These are phyloP conservation scores for Coemansia sp. DNA, from an alignment of 192 early-diverging fungal species.

Conservation along the genomic window DNA sequence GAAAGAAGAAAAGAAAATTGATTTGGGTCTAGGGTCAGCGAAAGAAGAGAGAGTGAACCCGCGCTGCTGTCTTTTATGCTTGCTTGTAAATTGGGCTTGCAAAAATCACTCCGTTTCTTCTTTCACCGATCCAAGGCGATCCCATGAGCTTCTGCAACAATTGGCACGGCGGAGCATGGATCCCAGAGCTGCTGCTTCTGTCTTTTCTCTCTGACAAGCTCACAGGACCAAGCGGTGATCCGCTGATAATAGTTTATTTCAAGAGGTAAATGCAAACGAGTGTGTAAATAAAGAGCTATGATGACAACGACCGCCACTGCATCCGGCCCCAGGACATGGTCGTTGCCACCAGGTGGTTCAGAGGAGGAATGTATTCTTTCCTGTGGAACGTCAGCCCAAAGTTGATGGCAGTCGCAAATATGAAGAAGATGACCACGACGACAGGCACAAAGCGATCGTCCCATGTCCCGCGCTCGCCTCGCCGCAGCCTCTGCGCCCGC, in stretches of 20 bases:
- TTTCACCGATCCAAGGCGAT: slow-evolving; percentile 1
- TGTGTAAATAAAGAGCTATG: neutral
- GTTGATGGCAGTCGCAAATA: slow-evolving; percentile 54
- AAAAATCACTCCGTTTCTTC: too few relatives aligned
- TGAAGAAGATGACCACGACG: slow-evolving; percentile 51
- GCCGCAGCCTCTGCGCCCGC: slow-evolving; percentile 48
- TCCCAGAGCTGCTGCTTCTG: neutral
- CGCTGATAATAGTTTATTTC: neutral
- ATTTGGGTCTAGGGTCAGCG: neutral
- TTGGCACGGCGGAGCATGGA: too few relatives aligned
- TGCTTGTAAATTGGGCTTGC: too few relatives aligned
- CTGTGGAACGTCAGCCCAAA: slow-evolving; percentile 59
- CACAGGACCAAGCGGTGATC: too few relatives aligned
- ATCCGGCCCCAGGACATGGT: slow-evolving; percentile 57
- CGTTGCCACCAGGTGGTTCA: slow-evolving; percentile 54
- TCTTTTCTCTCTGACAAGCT: neutral
- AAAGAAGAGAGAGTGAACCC: neutral
- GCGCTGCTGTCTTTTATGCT: too few relatives aligned
- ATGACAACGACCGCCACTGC: slow-evolving; percentile 7
- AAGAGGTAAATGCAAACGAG: neutral
- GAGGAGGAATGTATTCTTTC: slow-evolving; percentile 49
- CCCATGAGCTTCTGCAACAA: neutral
- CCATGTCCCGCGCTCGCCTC: slow-evolving; percentile 53
- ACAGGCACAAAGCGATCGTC: slow-evolving; percentile 50
- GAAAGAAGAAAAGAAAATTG: neutral